phyloP scores from a whole-genome alignment of 805 yeast species.

The Pichia eremophila region DNA sequence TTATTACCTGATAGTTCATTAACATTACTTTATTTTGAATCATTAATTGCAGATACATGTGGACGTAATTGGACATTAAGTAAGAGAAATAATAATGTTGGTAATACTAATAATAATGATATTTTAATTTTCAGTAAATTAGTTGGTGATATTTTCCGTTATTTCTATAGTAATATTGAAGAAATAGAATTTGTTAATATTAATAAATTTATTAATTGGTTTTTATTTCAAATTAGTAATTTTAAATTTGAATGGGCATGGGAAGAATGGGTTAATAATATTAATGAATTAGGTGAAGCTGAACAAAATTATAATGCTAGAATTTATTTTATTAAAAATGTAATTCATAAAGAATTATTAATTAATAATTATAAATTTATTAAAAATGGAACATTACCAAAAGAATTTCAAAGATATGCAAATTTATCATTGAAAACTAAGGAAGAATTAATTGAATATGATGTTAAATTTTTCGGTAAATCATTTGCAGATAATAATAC shows the following conservation, averaged over 20 bases:
- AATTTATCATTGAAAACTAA: slow-evolving; percentile 32
- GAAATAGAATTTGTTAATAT: slow-evolving; percentile 68
- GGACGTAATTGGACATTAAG: slow-evolving; percentile 55
- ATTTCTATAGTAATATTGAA: slow-evolving; percentile 59
- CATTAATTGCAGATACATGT: slow-evolving; percentile 81
- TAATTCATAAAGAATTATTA: slow-evolving; percentile 76
- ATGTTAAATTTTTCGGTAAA: slow-evolving; percentile 25
- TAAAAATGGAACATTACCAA: slow-evolving; percentile 54
- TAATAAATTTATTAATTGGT: slow-evolving; percentile 76
- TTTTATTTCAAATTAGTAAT: slow-evolving; percentile 85
- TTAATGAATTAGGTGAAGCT: slow-evolving; percentile 34
- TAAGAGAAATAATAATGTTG: slow-evolving; percentile 5
- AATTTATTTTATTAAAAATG: slow-evolving; percentile 61
- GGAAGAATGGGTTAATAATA: slow-evolving; percentile 76
- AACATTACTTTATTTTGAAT: slow-evolving; percentile 69
- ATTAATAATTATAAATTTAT: slow-evolving; percentile 69
- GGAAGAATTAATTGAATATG: slow-evolving; percentile 30
- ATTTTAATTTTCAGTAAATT: slow-evolving; percentile 75
- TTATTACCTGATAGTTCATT: slow-evolving; percentile 59
- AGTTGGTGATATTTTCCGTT: slow-evolving; percentile 84
- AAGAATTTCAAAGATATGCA: slow-evolving; percentile 41
- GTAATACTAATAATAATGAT: slow-evolving; percentile 13
- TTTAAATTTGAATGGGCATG: slow-evolving; percentile 97
- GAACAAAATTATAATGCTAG: slow-evolving; percentile 58
- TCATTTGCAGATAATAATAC: slow-evolving; percentile 15